Percentiles rank a stretch among this genome's conserved stretches.
Conservation (phyloP, 306 rosid species). For the Prunus dulcis region DNA sequence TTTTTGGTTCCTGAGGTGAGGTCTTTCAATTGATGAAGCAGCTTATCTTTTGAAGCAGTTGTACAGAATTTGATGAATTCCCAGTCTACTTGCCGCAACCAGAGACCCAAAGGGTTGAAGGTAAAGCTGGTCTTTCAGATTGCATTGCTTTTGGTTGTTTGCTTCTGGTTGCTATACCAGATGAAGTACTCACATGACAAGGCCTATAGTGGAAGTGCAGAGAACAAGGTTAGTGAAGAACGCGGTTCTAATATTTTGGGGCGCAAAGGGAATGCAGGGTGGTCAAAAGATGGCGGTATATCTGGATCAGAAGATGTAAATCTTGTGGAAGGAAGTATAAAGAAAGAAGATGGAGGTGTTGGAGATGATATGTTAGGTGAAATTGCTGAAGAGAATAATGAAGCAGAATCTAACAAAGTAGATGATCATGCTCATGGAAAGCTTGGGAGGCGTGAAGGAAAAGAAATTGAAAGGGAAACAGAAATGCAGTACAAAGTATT, state of each 20-base stretch:
- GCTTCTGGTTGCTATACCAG: slow-evolving; percentile 47
- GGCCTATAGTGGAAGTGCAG: background rate
- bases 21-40: background rate
- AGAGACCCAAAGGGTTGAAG: slow-evolving; percentile 34
- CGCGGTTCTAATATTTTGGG: slow-evolving; percentile 2
- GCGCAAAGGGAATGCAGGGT: slow-evolving; percentile 9
- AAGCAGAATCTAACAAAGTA: background rate
- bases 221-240: background rate
- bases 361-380: background rate
- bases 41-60: background rate
- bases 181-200: slow-evolving; percentile 20
- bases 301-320: background rate
- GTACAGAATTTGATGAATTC: background rate
- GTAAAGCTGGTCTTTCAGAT: slow-evolving; percentile 34
- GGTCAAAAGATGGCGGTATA: background rate
- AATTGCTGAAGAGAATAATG: background rate
- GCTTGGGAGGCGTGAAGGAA: background rate
- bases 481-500: background rate
- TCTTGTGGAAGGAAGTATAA: background rate
- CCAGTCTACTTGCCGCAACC: slow-evolving; percentile 32
- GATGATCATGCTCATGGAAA: background rate
- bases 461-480: background rate
- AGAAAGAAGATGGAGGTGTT: background rate
- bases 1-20: too few species aligned
- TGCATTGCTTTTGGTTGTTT: slow-evolving; percentile 31